Evolutionary conservation across 805 yeast species (phyloP), one percentile per base, ranked within the genome.

Genomic region (Tetrapisispora taiwanensis): DNA sequence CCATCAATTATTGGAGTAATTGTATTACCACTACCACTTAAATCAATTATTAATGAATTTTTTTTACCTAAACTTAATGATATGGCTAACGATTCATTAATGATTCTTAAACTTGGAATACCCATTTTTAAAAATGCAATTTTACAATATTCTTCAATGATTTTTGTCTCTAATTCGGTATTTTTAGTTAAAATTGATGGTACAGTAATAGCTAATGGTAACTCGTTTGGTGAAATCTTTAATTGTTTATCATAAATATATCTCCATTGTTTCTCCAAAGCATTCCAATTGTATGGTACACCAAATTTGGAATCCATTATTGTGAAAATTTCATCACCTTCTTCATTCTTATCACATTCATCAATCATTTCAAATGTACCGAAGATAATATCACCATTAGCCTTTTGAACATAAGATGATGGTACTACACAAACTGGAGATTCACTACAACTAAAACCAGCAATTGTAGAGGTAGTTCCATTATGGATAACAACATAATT

Each of bases 1-100:
- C 95, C 95, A 54, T 84, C 88, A 48, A 77, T 65, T 17, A 86
- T 74, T 9, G 95, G 94, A 0, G 92, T 82, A 9, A 86, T 84
- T 28, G 80, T 72, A 15, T 81, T 72, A 4, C 76, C 74, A 3
- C 81, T 70, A 9, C 84, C 71, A 2, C 95, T 96, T 37, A 88
- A 64, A 59, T 89, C 95, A 22, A 88, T 73, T 8, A 88, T 85
- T 46, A 89, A 69, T 5, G 90, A 87, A 10, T 83, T 80, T 22
- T 84, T 74, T 56, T 79, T 78, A 1, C 94, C 90, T 51, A 79
- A 70, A n/a, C 88, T 81, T 58, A 83, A 81, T 3, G 85, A 75
- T 39, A 79, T 80, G 30, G 90, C 84, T 44, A 89, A 65, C 7
- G 95, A 95, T 32, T 80, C 75, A 58, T 84, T 81, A 19, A 84